Conservation (phyloP, 2,329 filamentous ascomycete species). For the Alternaria hordeiaustralica region DNA sequence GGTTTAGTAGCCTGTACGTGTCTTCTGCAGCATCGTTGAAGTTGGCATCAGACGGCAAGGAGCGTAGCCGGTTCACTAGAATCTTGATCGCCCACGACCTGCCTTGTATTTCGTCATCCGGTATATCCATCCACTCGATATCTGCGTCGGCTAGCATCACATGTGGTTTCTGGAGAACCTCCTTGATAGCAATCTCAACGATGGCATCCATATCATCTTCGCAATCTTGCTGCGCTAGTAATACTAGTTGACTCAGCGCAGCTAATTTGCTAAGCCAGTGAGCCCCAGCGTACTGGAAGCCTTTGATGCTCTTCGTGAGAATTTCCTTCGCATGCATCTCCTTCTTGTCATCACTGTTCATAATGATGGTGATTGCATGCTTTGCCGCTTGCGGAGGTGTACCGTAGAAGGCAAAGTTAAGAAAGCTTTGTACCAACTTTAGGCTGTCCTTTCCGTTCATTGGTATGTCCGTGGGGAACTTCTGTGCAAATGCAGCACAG, state of each 20-base stretch:
- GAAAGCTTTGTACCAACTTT: slow-evolving; percentile 80
- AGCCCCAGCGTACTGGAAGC: slow-evolving; percentile 73
- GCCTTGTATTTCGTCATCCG: slow-evolving; percentile 81
- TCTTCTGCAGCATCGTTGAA: slow-evolving; percentile 63
- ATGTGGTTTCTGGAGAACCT: slow-evolving; percentile 75
- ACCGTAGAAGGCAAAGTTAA: slow-evolving; percentile 82
- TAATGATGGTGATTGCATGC: slow-evolving; percentile 88
- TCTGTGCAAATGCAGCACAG: slow-evolving; percentile 87
- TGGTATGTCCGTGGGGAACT: slow-evolving; percentile 83
- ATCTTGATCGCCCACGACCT: slow-evolving; percentile 86
- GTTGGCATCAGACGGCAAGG: slow-evolving; percentile 54
- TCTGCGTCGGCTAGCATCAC: slow-evolving; percentile 62
- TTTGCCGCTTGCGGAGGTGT: slow-evolving; percentile 84
- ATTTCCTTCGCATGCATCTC: slow-evolving; percentile 87
- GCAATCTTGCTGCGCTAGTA: slow-evolving; percentile 75
- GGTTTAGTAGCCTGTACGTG: slow-evolving; percentile 80
- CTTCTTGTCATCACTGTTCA: slow-evolving; percentile 77
- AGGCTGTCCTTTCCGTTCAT: slow-evolving; percentile 64
- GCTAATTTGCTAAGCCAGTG: slow-evolving; percentile 78
- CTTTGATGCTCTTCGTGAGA: slow-evolving; percentile 74
- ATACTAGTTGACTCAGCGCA: slow-evolving; percentile 75
- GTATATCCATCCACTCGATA: slow-evolving; percentile 57
- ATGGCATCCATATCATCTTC: slow-evolving; percentile 76
- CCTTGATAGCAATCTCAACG: slow-evolving; percentile 75
- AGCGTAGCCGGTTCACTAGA: slow-evolving; percentile 83